Conservation (phyloP, 805 yeast genomes). For the Kodamaea jinghongensis region DNA sequence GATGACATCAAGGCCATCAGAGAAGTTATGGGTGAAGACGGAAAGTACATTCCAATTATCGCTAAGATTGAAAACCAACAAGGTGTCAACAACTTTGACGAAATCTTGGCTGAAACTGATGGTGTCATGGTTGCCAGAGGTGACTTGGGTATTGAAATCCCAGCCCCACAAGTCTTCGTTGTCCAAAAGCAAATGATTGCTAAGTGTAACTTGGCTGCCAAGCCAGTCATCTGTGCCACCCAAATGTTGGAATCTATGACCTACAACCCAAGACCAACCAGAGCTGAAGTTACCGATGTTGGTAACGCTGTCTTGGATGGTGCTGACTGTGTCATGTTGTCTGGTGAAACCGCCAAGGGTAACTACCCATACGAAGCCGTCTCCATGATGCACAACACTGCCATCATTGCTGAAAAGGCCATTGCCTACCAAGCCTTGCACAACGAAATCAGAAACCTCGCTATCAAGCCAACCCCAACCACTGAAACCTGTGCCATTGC, state of each 20-base stretch:
- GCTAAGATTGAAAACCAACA: constrained; percentile 99
- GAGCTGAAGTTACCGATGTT: constrained; percentile 99
- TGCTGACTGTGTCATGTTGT: constrained; percentile 99
- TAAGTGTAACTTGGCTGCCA: constrained; percentile 98
- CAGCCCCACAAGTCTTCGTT: constrained; percentile 97
- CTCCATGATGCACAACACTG: constrained; percentile 97
- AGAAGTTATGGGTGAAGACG: constrained; percentile 93
- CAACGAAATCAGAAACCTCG: constrained; percentile 84
- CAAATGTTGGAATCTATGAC: constrained; percentile 99
- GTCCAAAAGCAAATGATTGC: constrained; percentile 99
- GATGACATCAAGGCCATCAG: constrained; percentile 88
- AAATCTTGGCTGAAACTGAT: constrained; percentile 88
- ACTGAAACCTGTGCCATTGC: constrained; percentile 97
- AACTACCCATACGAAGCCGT: constrained; percentile 97
- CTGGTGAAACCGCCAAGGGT: constrained; percentile 99
- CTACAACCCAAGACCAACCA: constrained; percentile 99
- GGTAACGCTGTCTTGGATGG: constrained; percentile 99
- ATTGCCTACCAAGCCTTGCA: constrained; percentile 81
- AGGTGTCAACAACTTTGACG: constrained; percentile 99
- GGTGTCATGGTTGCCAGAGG: constrained; percentile 99
- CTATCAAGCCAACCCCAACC: constrained; percentile 86
- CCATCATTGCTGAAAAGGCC: constrained; percentile 94
- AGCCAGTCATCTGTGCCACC: constrained; percentile 99
- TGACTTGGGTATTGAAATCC: constrained; percentile 98
- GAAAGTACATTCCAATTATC: constrained; percentile 93